Conservation (phyloP, 2,329 filamentous ascomycete genomes). For the Claviceps paspali region DNA sequence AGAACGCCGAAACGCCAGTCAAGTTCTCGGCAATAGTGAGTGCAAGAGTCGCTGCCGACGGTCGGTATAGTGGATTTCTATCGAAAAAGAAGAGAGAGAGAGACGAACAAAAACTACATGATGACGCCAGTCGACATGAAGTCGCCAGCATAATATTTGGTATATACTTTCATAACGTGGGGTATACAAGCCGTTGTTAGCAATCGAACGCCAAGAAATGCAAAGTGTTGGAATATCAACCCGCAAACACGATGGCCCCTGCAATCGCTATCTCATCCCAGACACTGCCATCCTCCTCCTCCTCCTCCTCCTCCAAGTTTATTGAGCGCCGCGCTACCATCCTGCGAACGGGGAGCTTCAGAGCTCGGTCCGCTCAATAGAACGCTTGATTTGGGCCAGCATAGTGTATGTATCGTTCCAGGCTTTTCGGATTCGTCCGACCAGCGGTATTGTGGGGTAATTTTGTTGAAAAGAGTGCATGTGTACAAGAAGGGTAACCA, state of each 20-base stretch:
- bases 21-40: too few species aligned
- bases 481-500: constrained; percentile 53
- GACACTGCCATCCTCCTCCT: background rate
- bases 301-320: background rate
- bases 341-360: too few species aligned
- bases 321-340: too few species aligned
- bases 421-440: constrained; percentile 22
- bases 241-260: background rate
- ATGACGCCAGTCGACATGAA: too few species aligned
- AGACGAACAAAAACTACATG: too few species aligned
- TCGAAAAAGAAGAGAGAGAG: too few species aligned
- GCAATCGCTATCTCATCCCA: background rate
- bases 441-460: constrained; percentile 44
- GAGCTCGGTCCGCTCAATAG: constrained; percentile 17
- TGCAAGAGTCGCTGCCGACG: too few species aligned
- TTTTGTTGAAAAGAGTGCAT: constrained; percentile 47
- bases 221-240: background rate
- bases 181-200: background rate
- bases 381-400: constrained; percentile 15
- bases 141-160: too few species aligned
- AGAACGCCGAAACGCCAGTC: too few species aligned
- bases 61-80: too few species aligned
- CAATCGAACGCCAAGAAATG: background rate
- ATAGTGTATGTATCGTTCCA: constrained; percentile 21
- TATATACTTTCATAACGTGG: background rate